Conservation (phyloP, 768 basidiomycete genomes). For the Trametes cubensis region DNA sequence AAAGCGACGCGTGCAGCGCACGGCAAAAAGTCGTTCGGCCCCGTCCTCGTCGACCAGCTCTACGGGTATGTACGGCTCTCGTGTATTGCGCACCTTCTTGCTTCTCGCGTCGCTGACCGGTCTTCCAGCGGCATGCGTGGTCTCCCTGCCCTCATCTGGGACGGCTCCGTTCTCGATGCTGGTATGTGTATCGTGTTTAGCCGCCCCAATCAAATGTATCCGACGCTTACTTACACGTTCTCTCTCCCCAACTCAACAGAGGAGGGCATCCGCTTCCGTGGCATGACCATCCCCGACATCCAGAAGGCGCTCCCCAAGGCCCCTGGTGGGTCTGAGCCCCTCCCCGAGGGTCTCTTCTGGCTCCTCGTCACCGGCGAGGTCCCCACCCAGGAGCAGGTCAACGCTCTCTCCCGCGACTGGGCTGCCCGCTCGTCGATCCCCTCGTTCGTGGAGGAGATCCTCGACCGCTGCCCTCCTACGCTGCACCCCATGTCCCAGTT, state of each 20-base stretch:
- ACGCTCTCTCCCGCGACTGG: constrained; percentile 89
- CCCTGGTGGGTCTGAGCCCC: constrained; percentile 83
- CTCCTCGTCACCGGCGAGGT: constrained; percentile 93
- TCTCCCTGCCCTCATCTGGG: constrained; percentile 95
- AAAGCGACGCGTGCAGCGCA: constrained; percentile 83
- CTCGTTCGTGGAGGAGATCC: constrained; percentile 93
- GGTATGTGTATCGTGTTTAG: constrained; percentile 48
- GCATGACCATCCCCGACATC: constrained; percentile 91
- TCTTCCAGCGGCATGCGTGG: constrained; percentile 77
- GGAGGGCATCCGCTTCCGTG: constrained; percentile 98
- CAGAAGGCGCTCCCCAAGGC: constrained; percentile 88
- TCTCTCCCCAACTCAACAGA: constrained; percentile 45
- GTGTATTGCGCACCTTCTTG: constrained; percentile 9
- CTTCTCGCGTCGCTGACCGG: constrained; percentile 11
- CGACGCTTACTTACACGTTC: constrained; percentile 20
- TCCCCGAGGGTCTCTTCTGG: constrained; percentile 96
- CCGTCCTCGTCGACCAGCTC: constrained; percentile 87
- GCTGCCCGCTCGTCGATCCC: constrained; percentile 90
- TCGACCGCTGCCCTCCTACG: constrained; percentile 91
- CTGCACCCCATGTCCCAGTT: constrained; percentile 99
- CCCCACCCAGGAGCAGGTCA: constrained; percentile 87
- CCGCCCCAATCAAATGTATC: background rate
- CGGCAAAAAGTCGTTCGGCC: constrained; percentile 92
- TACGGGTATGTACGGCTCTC: constrained; percentile 61
- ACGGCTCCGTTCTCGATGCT: constrained; percentile 95